A percentile compares a stretch with the other conserved stretches of the same genome.
Conservation (phyloP, 306 rosid species). For the Cicer yamashitae region DNA sequence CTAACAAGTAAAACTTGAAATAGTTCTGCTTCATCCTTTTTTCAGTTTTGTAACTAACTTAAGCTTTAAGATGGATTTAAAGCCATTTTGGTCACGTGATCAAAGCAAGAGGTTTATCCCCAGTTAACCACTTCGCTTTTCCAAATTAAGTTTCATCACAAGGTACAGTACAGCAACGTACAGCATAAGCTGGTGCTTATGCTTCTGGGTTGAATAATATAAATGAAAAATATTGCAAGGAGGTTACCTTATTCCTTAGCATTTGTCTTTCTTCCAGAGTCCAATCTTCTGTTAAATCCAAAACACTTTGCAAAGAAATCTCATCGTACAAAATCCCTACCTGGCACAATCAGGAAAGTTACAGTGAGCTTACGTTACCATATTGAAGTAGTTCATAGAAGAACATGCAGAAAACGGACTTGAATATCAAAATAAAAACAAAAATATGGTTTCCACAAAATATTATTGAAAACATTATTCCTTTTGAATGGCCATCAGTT, state of each 20-base stretch:
- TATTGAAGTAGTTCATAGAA: slow-evolving; percentile 30
- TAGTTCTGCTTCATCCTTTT: background rate
- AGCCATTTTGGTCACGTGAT: slow-evolving; percentile 33
- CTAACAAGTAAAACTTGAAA: background rate
- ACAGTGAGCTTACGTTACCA: slow-evolving; percentile 39
- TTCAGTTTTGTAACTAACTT: slow-evolving; percentile 1
- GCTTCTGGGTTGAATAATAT: slow-evolving; percentile 25
- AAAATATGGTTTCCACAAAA: slow-evolving; percentile 9
- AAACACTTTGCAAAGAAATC: slow-evolving; percentile 72
- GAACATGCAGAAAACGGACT: slow-evolving; percentile 24
- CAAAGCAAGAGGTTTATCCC: slow-evolving; percentile 1
- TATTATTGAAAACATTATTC: slow-evolving; percentile 23
- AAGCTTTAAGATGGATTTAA: slow-evolving; percentile 3
- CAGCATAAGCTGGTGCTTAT: background rate
- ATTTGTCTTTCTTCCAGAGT: slow-evolving; percentile 84
- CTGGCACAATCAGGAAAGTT: slow-evolving; percentile 60
- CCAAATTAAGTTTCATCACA: too few species aligned
- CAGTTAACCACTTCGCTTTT: background rate
- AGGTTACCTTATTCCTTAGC: slow-evolving; percentile 86
- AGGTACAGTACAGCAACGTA: too few species aligned
- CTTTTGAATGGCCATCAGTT: slow-evolving; percentile 14
- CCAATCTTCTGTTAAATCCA: slow-evolving; percentile 95
- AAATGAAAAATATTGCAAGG: slow-evolving; percentile 37
- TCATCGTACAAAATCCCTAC: slow-evolving; percentile 92
- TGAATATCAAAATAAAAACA: slow-evolving; percentile 21